phyloP scores from a whole-genome alignment of 371 early-diverging fungal species.

The Apophysomyces sp. region DNA sequence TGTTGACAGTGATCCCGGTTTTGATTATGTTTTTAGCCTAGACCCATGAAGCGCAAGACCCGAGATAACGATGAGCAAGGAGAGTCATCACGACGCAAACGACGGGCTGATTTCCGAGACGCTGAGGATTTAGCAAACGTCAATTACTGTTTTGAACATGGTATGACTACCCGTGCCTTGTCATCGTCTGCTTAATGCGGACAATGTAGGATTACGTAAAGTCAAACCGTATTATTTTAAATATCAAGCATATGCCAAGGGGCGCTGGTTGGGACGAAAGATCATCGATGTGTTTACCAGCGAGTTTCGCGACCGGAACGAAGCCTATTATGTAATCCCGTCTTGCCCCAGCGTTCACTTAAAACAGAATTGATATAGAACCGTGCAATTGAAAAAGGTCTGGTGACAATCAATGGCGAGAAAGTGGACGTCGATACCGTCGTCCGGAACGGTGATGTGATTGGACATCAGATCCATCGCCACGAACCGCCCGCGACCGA shows the following conservation, averaged over 20 bases:
- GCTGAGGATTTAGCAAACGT: constrained; percentile 22
- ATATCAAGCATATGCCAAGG: constrained; percentile 84
- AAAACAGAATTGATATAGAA: constrained; percentile 33
- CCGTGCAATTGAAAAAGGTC: constrained; percentile 75
- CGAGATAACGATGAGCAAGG: neutral
- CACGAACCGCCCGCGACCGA: constrained; percentile 93
- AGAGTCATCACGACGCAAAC: neutral
- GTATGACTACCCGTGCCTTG: constrained; percentile 11
- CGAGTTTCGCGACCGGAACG: constrained; percentile 86
- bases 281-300: constrained; percentile 75
- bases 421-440: constrained; percentile 48
- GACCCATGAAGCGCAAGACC: constrained; percentile 11
- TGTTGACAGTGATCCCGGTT: neutral
- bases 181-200: neutral
- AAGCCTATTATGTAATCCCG: constrained; percentile 75
- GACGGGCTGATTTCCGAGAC: constrained; percentile 13
- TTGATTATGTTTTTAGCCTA: neutral
- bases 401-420: constrained; percentile 77
- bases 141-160: constrained; percentile 55
- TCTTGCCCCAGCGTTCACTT: neutral
- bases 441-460: constrained; percentile 70
- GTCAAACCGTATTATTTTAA: constrained; percentile 83
- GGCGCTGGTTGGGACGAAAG: constrained; percentile 82
- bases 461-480: constrained; percentile 84
- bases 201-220: constrained; percentile 63